A percentile compares a stretch with the other conserved stretches of the same genome.
These are phyloP conservation scores for Colletotrichum sp. DNA, from an alignment of 2,329 filamentous ascomycete genomes.

Conservation along the genomic window DNA sequence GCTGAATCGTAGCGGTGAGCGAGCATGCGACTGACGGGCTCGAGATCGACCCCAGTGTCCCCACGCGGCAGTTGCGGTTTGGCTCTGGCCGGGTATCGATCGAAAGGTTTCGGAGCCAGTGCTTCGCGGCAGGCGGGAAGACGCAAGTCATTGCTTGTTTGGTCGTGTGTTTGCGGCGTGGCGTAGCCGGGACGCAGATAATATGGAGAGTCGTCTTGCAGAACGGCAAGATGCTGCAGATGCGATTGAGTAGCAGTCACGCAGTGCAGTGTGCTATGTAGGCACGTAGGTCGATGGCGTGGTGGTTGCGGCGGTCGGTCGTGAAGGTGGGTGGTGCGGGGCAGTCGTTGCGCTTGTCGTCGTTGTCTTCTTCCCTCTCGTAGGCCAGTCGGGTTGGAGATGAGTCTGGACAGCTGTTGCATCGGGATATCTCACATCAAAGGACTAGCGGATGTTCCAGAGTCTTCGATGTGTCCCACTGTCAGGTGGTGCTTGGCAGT, in stretches of 20 bases:
- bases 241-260: neutral
- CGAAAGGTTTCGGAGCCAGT: neutral
- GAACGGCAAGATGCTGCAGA: slow-evolving; percentile 2
- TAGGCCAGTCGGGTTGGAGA: neutral
- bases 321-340: neutral
- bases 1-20: neutral
- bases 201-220: neutral
- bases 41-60: neutral
- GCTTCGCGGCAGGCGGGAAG: neutral
- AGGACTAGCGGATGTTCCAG: neutral
- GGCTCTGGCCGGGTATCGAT: neutral
- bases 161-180: neutral
- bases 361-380: neutral
- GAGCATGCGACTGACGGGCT: neutral
- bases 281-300: neutral
- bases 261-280: neutral
- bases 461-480: neutral
- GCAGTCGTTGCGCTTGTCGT: neutral
- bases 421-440: neutral
- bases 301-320: neutral
- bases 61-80: slow-evolving; percentile 13
- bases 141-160: slow-evolving; percentile 13
- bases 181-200: neutral
- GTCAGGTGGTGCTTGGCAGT: slow-evolving; percentile 4
- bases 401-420: neutral